A percentile compares a stretch with the other conserved stretches of the same genome.
phyloP scores from a whole-genome alignment of 257 asterid genomes.

The Phtheirospermum japonicum region DNA sequence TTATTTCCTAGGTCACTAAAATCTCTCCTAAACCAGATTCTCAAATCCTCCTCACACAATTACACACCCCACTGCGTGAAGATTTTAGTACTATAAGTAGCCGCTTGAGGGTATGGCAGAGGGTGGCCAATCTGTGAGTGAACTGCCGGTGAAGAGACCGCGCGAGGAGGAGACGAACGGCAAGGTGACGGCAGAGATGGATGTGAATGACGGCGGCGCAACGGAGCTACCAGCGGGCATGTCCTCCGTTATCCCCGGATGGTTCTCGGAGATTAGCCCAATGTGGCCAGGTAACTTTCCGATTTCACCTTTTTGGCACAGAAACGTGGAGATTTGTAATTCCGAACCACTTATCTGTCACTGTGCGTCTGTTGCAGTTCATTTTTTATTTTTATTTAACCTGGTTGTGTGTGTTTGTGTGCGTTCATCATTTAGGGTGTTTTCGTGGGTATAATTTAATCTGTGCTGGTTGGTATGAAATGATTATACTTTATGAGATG shows the following conservation, averaged over 20 bases:
- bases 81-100: neutral
- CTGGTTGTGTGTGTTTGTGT: too few species aligned
- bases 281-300: constrained; percentile 83
- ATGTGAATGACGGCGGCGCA: constrained; percentile 32
- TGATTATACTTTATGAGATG: too few species aligned
- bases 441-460: neutral
- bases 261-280: constrained; percentile 97
- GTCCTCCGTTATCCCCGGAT: constrained; percentile 79
- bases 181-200: constrained; percentile 47
- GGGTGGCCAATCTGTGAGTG: constrained; percentile 26
- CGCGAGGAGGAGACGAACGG: constrained; percentile 37
- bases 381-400: too few species aligned
- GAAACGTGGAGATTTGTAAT: neutral
- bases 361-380: neutral
- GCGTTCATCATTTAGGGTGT: too few species aligned
- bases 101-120: constrained; percentile 23
- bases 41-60: constrained; percentile 23
- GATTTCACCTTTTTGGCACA: neutral
- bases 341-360: constrained; percentile 10
- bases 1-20: constrained; percentile 31
- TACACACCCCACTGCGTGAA: constrained; percentile 31
- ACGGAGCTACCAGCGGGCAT: constrained; percentile 37
- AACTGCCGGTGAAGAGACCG: constrained; percentile 37
- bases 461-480: neutral
- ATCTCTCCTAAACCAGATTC: constrained; percentile 33